Base-by-base conservation (phyloP, 495 filamentous ascomycete species). In the Sporormia fimetaria region DNA sequence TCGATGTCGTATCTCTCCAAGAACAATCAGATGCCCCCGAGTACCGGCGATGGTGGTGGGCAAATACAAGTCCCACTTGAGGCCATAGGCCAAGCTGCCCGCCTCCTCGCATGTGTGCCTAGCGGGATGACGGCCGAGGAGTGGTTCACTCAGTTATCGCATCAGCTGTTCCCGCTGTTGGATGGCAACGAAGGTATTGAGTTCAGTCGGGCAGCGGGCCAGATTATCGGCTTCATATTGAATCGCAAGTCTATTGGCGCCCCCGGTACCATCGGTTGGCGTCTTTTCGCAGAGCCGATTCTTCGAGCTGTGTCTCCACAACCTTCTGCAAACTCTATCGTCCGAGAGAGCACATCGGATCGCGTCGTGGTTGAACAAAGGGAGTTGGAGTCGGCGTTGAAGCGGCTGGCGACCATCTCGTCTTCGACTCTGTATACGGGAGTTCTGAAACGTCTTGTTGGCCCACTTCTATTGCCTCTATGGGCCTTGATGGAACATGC, bases 221-320 rank as follows among this genome's bases (percentile, higher is more conserved):
- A 83, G 54, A 70, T 83, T 29, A 78, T 87, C 38, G 79, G 75
- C 51, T 80, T 81, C 0, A 76, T 87, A 14, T 55, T 90, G 33
- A 74, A 76, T 0, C 75, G 75, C 39, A 76, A 73, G 35, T 59
- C 68, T 18, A 74, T 70, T 51, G 82, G 83, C 5, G 79, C 78
- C 17, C 76, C 76, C 25, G 78, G 75, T 11, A 73, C 74, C 0
- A 64, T 76, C 23, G 83, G 82, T 0, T 83, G 81, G 72, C 74
- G 67, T 16, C 67, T 72, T 4, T 78, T 87, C 36, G 70, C 76
- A 0, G 67, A 75, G 45, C 82, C 81, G 0, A 62, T 84, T 32
- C 65, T 84, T 24, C 54, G 64, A n/a, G 55, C 57, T 8, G 71
- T 87, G 22, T 72, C 76, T 27, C 81, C 79, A 3, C 28, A 32